These are phyloP conservation scores for Candida maesae DNA, from an alignment of 805 yeast species.

Conservation along the genomic window DNA sequence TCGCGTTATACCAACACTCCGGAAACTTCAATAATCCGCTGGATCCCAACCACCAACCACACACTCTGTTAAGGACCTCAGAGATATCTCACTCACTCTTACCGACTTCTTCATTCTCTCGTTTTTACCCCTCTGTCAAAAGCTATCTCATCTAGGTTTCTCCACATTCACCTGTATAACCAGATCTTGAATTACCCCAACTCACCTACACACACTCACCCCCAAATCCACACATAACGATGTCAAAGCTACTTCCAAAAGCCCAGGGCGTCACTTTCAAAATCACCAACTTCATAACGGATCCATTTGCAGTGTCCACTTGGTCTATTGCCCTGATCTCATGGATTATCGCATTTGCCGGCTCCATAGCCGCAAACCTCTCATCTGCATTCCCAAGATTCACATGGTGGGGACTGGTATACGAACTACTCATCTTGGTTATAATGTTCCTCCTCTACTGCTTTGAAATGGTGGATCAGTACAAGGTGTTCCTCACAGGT, in stretches of 20 bases:
- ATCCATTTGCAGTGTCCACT: constrained; percentile 86
- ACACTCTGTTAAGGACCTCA: no score
- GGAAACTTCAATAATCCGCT: no score
- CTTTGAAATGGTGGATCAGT: constrained; percentile 61
- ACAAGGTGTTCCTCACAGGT: constrained; percentile 46
- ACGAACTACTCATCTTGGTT: constrained; percentile 59
- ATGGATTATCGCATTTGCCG: constrained; percentile 88
- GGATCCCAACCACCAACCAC: no score
- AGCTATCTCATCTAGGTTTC: no score
- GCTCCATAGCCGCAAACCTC: constrained; percentile 60
- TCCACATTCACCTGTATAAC: neutral
- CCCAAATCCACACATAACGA: neutral
- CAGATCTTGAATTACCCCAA: neutral
- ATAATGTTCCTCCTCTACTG: constrained; percentile 51
- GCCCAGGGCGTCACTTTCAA: constrained; percentile 6
- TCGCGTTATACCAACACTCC: no score
- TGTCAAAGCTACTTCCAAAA: neutral
- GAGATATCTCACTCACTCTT: neutral
- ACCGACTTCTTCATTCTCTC: neutral
- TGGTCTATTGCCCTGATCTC: constrained; percentile 68
- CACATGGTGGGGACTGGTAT: constrained; percentile 96
- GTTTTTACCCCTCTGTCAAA: neutral
- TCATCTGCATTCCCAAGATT: constrained; percentile 63
- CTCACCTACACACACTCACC: neutral
- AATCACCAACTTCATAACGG: constrained; percentile 52